Conservation (phyloP, 257 asterid species). For the Fraxinus americana region DNA sequence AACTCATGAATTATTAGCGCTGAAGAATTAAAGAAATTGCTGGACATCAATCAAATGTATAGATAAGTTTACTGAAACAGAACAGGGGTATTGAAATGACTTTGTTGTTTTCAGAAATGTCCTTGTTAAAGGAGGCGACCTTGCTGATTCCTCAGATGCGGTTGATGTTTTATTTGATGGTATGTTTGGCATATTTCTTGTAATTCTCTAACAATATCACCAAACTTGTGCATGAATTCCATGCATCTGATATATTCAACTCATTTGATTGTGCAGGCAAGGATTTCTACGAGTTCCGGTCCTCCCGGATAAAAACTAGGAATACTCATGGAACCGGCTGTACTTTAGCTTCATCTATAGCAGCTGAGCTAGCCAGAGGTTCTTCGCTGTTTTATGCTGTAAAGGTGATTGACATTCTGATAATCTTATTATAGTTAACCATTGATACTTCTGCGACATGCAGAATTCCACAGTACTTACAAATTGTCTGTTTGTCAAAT, state of each 20-base stretch:
- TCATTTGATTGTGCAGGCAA: slow-evolving; percentile 54
- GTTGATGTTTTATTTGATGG: slow-evolving; percentile 94
- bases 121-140: slow-evolving; percentile 97
- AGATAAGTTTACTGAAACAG: not conserved
- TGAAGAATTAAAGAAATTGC: not conserved
- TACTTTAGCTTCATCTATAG: slow-evolving; percentile 85
- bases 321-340: slow-evolving; percentile 99
- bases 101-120: slow-evolving; percentile 58
- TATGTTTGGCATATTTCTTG: slow-evolving; percentile 37
- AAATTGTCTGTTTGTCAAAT: slow-evolving; percentile 10
- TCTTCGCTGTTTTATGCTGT: slow-evolving; percentile 72
- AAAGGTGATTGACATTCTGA: slow-evolving; percentile 52
- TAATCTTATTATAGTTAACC: not conserved
- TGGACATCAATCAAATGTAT: slow-evolving; percentile 4
- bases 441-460: slow-evolving; percentile 10
- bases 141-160: slow-evolving; percentile 77
- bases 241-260: slow-evolving; percentile 13
- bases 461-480: slow-evolving; percentile 3
- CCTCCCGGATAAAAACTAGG: slow-evolving; percentile 62
- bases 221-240: slow-evolving; percentile 8
- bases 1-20: slow-evolving; percentile 2
- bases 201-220: slow-evolving; percentile 5
- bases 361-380: slow-evolving; percentile 95
- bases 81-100: not conserved
- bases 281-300: slow-evolving; percentile 70